Conservation (phyloP, 139 green algal species). For the Bryopsis sp. region DNA sequence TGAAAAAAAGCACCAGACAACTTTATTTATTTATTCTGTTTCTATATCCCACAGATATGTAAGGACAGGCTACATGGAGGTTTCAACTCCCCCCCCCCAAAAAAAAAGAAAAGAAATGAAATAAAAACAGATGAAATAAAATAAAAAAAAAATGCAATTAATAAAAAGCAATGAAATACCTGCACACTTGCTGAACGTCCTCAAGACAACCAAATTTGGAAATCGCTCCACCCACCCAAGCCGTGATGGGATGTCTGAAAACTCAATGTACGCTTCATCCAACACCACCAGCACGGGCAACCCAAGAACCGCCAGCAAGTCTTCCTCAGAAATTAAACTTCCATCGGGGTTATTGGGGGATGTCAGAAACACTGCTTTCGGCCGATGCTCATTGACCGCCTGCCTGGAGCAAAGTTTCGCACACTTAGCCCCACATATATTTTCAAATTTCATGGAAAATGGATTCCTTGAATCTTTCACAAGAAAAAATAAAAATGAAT, state of each 20-base stretch:
- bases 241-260: conserved; percentile 51
- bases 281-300: conserved; percentile 92
- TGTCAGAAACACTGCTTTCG: conserved; percentile 98
- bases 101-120: not conserved
- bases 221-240: conserved; percentile 64
- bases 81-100: no score
- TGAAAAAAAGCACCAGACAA: no score
- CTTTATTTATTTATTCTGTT: no score
- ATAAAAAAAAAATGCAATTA: not conserved
- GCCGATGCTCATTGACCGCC: conserved; percentile 64
- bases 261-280: conserved; percentile 99
- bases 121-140: conserved; percentile 5
- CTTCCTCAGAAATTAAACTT: conserved; percentile 66
- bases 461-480: no score
- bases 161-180: conserved; percentile 27
- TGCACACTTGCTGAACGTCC: conserved; percentile 95
- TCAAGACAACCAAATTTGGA: conserved; percentile 91
- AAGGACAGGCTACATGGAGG: no score
- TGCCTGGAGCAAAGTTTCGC: no score
- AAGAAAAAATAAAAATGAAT: no score
- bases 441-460: no score
- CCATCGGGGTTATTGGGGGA: conserved; percentile 99
- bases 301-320: conserved; percentile 66
- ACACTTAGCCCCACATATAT: no score
- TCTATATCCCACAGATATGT: no score